Evolutionary conservation across 371 early-diverging fungal species (phyloP).

Genomic region (Gilbertella persicaria): DNA sequence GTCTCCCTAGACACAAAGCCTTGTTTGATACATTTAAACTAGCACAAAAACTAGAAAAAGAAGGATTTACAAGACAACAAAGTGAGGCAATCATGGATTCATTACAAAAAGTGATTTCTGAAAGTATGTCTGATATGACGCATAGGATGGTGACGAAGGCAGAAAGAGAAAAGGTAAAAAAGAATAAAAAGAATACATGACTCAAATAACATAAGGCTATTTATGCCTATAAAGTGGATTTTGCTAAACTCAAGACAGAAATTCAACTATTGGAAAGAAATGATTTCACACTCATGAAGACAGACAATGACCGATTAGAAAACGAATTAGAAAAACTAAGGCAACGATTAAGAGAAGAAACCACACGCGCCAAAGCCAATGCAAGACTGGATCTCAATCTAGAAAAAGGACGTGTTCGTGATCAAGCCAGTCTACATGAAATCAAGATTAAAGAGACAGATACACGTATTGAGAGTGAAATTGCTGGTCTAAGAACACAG

Average conservation of each 20-base stretch:
- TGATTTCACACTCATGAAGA: constrained; percentile 83
- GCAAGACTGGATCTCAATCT: constrained; percentile 87
- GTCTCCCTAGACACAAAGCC: no score
- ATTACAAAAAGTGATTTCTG: constrained; percentile 72
- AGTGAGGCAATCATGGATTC: constrained; percentile 81
- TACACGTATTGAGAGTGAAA: constrained; percentile 88
- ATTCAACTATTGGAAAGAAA: constrained; percentile 89
- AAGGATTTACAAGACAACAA: constrained; percentile 76
- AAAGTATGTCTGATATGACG: constrained; percentile 66
- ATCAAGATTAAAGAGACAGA: constrained; percentile 88
- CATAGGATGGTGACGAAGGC: constrained; percentile 76
- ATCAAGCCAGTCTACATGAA: constrained; percentile 84
- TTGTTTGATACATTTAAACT: constrained; percentile 86
- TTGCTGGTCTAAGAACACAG: constrained; percentile 82
- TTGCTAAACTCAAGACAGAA: constrained; percentile 89
- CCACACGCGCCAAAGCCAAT: constrained; percentile 84
- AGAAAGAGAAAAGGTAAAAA: constrained; percentile 79
- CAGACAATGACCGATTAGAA: constrained; percentile 80
- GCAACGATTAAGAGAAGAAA: constrained; percentile 81
- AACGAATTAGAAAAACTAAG: constrained; percentile 82
- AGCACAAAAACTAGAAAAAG: constrained; percentile 71
- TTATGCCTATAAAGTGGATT: constrained; percentile 89
- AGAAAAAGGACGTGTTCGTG: constrained; percentile 89
- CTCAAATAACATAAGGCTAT: constrained; percentile 50
- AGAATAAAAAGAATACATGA: not conserved